Evolutionary conservation across 257 asterid genomes (phyloP), one percentile per base, ranked within the genome.

Genomic region (Ehretia macrophylla): DNA sequence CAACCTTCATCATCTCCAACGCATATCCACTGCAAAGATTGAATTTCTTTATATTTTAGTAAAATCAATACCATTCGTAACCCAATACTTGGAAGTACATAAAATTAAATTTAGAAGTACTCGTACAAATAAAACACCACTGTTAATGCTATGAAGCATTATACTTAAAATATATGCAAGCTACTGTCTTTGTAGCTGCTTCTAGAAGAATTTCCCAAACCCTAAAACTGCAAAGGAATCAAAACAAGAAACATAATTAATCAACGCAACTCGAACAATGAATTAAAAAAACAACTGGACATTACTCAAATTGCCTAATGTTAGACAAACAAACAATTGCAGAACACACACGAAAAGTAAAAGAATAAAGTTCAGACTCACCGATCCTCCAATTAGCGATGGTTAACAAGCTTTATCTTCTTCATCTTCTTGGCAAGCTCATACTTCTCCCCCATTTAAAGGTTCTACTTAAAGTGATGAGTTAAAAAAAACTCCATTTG

Each of bases 141-240:
- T n/a, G n/a, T n/a, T n/a, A n/a, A n/a, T n/a, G n/a, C n/a, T n/a
- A n/a, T n/a, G n/a, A n/a, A n/a, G n/a, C 9, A 5, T 38, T 38
- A 38, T 38, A 5, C 11, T 6, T 11, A 38, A 11, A 38, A 38
- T 6, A 20, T 20, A 51, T 51, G 32, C 38, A 21, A 52, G 17
- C 17, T 11, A 52, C 12, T n/a, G n/a, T 67, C 85, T 75, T 68
- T 67, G 65, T 93, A 93, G 54, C 75, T 56, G 68, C 74, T 78
- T 93, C 99, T 55, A 94, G 92, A 69, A 93, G 97, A 50, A 93
- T 77, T 64, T 80, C 78, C 99, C 99, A 93, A 57, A 85, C 85
- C 80, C 69, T 86, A 79, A 93, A 80, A 73, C 97, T 92, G 78
- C 56, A 50, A 65, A 64, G 21, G 19, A 45, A 54, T 59, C 35